Percentiles rank a stretch among this genome's conserved stretches.
These are phyloP conservation scores for Sugiyamaella xylanicola DNA, from an alignment of 1,139 yeast genomes.

Conservation along the genomic window DNA sequence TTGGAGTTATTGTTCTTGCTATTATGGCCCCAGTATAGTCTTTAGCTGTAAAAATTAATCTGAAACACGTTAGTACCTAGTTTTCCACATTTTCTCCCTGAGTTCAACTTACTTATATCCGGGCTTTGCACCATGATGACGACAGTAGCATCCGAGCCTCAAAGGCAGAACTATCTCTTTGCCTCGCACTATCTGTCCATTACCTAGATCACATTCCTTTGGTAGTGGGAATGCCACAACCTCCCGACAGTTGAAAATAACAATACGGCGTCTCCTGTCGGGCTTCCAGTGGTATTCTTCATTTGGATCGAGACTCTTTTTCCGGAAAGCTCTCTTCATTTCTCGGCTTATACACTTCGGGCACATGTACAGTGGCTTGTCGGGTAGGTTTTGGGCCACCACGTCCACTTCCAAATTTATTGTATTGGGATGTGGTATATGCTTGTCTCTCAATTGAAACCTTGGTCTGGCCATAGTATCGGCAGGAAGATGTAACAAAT, in stretches of 20 bases:
- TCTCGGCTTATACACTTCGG: slow-evolving; percentile 87
- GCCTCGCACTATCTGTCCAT: slow-evolving; percentile 34
- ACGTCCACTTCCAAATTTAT: slow-evolving; percentile 44
- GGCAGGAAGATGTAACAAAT: slow-evolving; percentile 74
- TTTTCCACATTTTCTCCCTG: background rate
- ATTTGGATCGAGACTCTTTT: slow-evolving; percentile 68
- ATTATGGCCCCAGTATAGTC: slow-evolving; percentile 62
- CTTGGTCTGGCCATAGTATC: slow-evolving; percentile 88
- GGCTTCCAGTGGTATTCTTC: slow-evolving; percentile 75
- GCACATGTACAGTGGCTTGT: slow-evolving; percentile 73
- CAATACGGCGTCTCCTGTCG: slow-evolving; percentile 71
- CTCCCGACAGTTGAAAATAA: slow-evolving; percentile 89
- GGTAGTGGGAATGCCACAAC: slow-evolving; percentile 65
- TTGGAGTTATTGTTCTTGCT: slow-evolving; percentile 70
- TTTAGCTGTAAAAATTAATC: slow-evolving; percentile 67
- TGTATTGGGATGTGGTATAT: slow-evolving; percentile 34
- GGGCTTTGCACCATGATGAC: slow-evolving; percentile 83
- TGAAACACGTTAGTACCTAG: slow-evolving; percentile 27
- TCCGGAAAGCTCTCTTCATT: slow-evolving; percentile 79
- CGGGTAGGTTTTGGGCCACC: slow-evolving; percentile 43
- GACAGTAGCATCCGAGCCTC: slow-evolving; percentile 90
- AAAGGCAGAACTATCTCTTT: slow-evolving; percentile 72
- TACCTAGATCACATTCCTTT: slow-evolving; percentile 29
- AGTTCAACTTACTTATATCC: slow-evolving; percentile 56
- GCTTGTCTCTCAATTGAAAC: slow-evolving; percentile 56